These are phyloP conservation scores for Kwoniella heveanensis DNA, from an alignment of 768 basidiomycete species.

Conservation along the genomic window DNA sequence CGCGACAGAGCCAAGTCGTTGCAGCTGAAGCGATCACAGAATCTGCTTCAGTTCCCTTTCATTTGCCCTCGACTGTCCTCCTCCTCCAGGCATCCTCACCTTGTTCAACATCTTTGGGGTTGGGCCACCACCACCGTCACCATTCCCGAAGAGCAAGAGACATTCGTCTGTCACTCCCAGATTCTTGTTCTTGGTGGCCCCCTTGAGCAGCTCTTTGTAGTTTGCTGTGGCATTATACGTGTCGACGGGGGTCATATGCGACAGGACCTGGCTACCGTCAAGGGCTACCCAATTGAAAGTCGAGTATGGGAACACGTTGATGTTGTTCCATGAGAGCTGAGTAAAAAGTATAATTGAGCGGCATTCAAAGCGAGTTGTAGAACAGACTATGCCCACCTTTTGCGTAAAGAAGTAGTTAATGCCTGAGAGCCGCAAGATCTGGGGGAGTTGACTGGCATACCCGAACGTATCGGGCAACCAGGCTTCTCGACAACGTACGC, in stretches of 20 bases:
- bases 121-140: constrained; percentile 69
- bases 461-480: constrained; percentile 56
- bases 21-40: constrained; percentile 49
- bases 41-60: neutral
- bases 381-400: constrained; percentile 58
- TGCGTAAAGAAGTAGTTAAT: constrained; percentile 97
- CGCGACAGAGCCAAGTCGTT: constrained; percentile 62
- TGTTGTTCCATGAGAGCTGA: constrained; percentile 50
- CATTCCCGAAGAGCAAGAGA: constrained; percentile 90
- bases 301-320: constrained; percentile 87
- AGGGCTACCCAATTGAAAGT: constrained; percentile 86
- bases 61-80: too few relatives aligned
- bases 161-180: constrained; percentile 59
- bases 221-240: constrained; percentile 77
- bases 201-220: constrained; percentile 16
- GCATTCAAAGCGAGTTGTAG: neutral
- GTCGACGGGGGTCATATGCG: constrained; percentile 93
- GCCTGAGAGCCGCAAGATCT: constrained; percentile 70
- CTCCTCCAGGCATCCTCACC: too few relatives aligned
- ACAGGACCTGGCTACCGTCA: constrained; percentile 87
- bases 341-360: too few relatives aligned
- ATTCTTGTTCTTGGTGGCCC: constrained; percentile 15
- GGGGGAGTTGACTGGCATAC: constrained; percentile 82
- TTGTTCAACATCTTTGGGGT: constrained; percentile 79
- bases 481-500: constrained; percentile 50